Percentiles rank a stretch among this genome's conserved stretches.
Conservation (phyloP, 768 basidiomycete genomes). For the Boletus sp. region DNA sequence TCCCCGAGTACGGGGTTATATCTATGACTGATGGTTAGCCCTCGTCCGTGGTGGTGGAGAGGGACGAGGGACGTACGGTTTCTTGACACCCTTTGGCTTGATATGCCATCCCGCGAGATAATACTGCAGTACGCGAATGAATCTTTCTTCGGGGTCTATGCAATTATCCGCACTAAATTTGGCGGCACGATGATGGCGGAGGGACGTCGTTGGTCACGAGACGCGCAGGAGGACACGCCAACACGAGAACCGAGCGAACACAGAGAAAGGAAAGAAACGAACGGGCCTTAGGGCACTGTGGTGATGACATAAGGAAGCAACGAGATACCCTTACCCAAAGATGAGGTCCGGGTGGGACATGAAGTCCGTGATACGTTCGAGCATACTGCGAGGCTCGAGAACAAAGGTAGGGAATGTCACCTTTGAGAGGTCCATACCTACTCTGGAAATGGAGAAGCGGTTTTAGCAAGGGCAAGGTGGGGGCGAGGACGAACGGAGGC, state of each 20-base stretch:
- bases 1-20: slow-evolving; percentile 98
- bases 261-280: neutral
- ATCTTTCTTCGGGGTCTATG: slow-evolving; percentile 83
- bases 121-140: slow-evolving; percentile 86
- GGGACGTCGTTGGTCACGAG: neutral
- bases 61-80: slow-evolving; percentile 64
- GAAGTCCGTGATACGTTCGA: slow-evolving; percentile 98
- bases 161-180: slow-evolving; percentile 68
- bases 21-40: slow-evolving; percentile 36
- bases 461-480: slow-evolving; percentile 6
- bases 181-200: slow-evolving; percentile 6
- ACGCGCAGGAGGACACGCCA: neutral
- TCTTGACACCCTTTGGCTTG: slow-evolving; percentile 99
- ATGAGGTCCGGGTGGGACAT: slow-evolving; percentile 98
- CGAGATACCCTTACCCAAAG: slow-evolving; percentile 66
- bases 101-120: slow-evolving; percentile 99
- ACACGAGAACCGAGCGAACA: neutral
- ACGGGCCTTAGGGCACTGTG: slow-evolving; percentile 22
- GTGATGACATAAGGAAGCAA: slow-evolving; percentile 10
- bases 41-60: neutral
- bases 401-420: slow-evolving; percentile 95
- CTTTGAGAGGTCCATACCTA: slow-evolving; percentile 95
- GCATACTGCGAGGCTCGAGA: slow-evolving; percentile 93
- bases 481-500: slow-evolving; percentile 17
- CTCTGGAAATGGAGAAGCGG: slow-evolving; percentile 41